Conservation (phyloP, 805 yeast genomes). For the Ogataea populi-albae region DNA sequence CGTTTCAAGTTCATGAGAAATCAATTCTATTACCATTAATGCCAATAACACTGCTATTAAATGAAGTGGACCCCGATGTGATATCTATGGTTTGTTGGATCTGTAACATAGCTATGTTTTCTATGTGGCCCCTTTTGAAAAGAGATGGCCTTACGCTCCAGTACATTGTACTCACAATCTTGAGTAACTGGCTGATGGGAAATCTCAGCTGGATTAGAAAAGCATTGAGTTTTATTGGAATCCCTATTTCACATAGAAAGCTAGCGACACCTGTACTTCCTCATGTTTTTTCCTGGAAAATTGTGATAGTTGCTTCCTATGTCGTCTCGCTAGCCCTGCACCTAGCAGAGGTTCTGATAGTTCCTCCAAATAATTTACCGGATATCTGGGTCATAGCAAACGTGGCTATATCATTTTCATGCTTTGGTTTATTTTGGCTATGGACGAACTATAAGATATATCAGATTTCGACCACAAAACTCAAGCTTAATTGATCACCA, state of each 20-base stretch:
- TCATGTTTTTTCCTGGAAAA: slow-evolving; percentile 43
- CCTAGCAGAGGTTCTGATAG: slow-evolving; percentile 45
- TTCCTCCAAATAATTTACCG: slow-evolving; percentile 64
- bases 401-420: slow-evolving; percentile 67
- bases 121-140: slow-evolving; percentile 81
- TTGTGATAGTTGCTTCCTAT: slow-evolving; percentile 49
- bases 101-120: slow-evolving; percentile 77
- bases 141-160: slow-evolving; percentile 75
- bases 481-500: slow-evolving; percentile 11
- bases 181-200: slow-evolving; percentile 81
- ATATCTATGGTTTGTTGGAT: slow-evolving; percentile 85
- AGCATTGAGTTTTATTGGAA: slow-evolving; percentile 20
- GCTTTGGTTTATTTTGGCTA: slow-evolving; percentile 73
- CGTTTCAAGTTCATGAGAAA: slow-evolving; percentile 96
- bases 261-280: slow-evolving; percentile 44
- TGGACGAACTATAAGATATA: slow-evolving; percentile 68
- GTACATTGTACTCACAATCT: slow-evolving; percentile 54
- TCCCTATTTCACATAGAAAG: slow-evolving; percentile 25
- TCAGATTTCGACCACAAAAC: slow-evolving; percentile 28
- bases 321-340: slow-evolving; percentile 51
- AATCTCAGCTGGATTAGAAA: slow-evolving; percentile 55
- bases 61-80: slow-evolving; percentile 53
- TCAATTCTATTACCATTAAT: slow-evolving; percentile 82
- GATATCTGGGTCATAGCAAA: slow-evolving; percentile 85
- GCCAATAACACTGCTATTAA: slow-evolving; percentile 71